Base-by-base conservation (phyloP, 345 rosid genomes). In the Ricinus communis region DNA sequence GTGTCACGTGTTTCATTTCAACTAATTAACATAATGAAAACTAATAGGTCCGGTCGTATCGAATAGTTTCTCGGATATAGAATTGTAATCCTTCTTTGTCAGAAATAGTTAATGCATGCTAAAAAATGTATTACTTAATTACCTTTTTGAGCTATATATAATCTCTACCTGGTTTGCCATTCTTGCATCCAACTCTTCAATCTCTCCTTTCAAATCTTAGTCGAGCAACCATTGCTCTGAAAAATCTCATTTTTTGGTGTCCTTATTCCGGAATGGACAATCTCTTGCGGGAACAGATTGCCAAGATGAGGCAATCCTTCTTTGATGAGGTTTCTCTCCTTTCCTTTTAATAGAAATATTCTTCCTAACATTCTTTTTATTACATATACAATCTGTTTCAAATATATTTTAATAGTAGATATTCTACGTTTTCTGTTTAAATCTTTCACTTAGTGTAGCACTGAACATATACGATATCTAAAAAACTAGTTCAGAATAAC, bases 241-340 rank as follows among this genome's bases (percentile, higher is more conserved):
- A n/a, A n/a, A n/a, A n/a, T n/a, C n/a, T n/a, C n/a, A 19, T 55
- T 55, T 22, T 22, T 76, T 64, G n/a, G 31, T 2, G 19, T 72
- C 5, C 22, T 19, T 31, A 11, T 16, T 5, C 30, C 14, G 36
- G 28, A 64, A 78, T 74, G 82, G 64, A 56, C 36, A 72, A 43
- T 40, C 7, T 41, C 21, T 10, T 75, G 33, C 68, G 13, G 6
- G 58, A 41, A 3, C 71, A 45, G 25, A 36, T 76, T 63, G 64
- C 71, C 14, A 24, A 36, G 45, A 57, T 71, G 74, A 75, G 74
- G 71, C 68, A 57, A 33, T 62, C 71, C 45, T 70, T 75, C 43
- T 70, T 75, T 40, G 74, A 78, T 76, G 71, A 83, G 83, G 87
- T 83, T 51, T 38, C 21, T 14, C 38, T 6, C 10, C 0, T 52